phyloP scores from a whole-genome alignment of 768 basidiomycete genomes.

The Rhodosporidiobolus odoratus region DNA sequence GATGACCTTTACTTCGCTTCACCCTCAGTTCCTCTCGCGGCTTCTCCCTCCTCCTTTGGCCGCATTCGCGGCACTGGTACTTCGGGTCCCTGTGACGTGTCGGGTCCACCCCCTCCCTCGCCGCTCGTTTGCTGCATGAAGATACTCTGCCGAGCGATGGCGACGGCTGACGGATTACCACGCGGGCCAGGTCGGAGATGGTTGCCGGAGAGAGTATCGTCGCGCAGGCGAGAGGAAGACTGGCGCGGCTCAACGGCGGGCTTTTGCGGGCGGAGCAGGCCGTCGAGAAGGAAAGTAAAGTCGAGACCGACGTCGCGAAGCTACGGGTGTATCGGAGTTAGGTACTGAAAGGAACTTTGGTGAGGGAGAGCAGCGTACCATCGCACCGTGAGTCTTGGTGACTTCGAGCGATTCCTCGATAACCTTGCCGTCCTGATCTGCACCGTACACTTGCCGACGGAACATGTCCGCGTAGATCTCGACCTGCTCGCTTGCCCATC shows the following conservation, averaged over 20 bases:
- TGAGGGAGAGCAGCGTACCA: conserved; percentile 54
- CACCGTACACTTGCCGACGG: conserved; percentile 81
- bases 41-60: no score
- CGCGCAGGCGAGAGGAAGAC: conserved; percentile 13
- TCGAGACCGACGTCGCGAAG: conserved; percentile 90
- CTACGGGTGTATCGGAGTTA: conserved; percentile 52
- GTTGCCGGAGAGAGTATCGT: conserved; percentile 5
- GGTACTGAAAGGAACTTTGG: neutral
- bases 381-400: conserved; percentile 72
- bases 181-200: conserved; percentile 3
- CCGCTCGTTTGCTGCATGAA: neutral
- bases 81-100: neutral
- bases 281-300: conserved; percentile 82
- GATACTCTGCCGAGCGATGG: conserved; percentile 33
- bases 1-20: no score
- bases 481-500: conserved; percentile 85
- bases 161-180: conserved; percentile 18
- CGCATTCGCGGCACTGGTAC: neutral
- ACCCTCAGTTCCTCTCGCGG: no score
- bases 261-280: conserved; percentile 27
- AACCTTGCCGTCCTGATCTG: conserved; percentile 53
- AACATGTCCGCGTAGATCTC: conserved; percentile 78
- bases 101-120: neutral
- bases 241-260: neutral
- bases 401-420: conserved; percentile 74